Evolutionary conservation across 1,139 yeast species (phyloP), one percentile per base, ranked within the genome.

Genomic region (Lodderomyces oxycetoniae): DNA sequence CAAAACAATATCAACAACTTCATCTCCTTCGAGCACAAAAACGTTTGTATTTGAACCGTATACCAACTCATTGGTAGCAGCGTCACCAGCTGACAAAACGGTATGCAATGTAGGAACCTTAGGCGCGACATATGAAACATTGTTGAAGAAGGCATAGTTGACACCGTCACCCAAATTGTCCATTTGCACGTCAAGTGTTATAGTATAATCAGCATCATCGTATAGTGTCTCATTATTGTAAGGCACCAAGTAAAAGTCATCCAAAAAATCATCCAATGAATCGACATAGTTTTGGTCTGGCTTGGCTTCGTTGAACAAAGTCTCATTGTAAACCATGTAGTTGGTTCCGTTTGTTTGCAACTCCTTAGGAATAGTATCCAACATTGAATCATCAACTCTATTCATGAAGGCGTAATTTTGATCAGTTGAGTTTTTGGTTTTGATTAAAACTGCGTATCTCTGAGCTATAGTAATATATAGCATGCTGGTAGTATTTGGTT

Each of bases 91-190:
- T 24, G 80, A 66, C 38, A 81, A 53, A 2, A 67, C 84, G n/a
- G 84, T 66, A 33, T 75, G 59, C 40, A 82, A 61, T 3, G 85
- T 69, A 32, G 91, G 91, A 16, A 80, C 78, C 46, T 72, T 76
- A 31, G 89, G 88, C 10, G 70, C 59, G 30, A 71, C 71, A 44
- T 71, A 80, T 2, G 86, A 71, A 42, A 77, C 55, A 48, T 79
- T 74, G 53, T 82, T 80, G 69, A 82, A 82, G 55, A 81, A 78
- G 5, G 89, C 89, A 53, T 82, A 82, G 47, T 77, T 79, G 24
- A 79, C 65, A 48, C 91, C 91, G 50, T 82, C 78, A 16, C 79
- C 84, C 39, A 82, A 64, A 46, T 77, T 80, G 20, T 74, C 72
- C 89, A 82, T 81, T 36, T 61, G 63, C 40, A 81, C 76, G 47